A percentile compares a stretch with the other conserved stretches of the same genome.
Evolutionary conservation across 768 basidiomycete species (phyloP).

Genomic region (Suillus alpinus): DNA sequence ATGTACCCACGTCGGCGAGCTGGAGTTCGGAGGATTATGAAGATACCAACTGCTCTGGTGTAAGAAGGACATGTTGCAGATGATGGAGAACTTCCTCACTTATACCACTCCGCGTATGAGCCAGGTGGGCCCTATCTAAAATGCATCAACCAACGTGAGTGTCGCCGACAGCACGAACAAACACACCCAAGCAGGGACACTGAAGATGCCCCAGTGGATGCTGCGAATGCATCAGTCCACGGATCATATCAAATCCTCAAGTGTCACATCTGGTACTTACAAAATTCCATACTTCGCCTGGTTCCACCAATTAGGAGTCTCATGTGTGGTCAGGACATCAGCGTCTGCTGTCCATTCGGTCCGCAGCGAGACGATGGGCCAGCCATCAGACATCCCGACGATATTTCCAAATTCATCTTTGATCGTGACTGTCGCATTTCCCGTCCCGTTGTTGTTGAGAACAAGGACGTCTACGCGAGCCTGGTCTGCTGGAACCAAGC

Average conservation of each 20-base stretch:
- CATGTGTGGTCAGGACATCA: slow-evolving; percentile 39
- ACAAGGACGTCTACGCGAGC: slow-evolving; percentile 47
- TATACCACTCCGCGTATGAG: slow-evolving; percentile 56
- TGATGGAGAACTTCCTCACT: slow-evolving; percentile 24
- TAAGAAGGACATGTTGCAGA: not conserved
- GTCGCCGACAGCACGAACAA: slow-evolving; percentile 12
- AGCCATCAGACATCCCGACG: slow-evolving; percentile 35
- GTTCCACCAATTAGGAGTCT: slow-evolving; percentile 56
- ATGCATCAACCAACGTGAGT: slow-evolving; percentile 1
- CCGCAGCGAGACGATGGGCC: slow-evolving; percentile 36
- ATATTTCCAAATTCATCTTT: slow-evolving; percentile 32
- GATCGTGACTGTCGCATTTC: slow-evolving; percentile 31
- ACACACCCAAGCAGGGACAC: slow-evolving; percentile 42
- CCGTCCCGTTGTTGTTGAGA: slow-evolving; percentile 28
- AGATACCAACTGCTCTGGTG: slow-evolving; percentile 34
- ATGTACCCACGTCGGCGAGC: slow-evolving; percentile 44
- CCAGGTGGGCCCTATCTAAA: slow-evolving; percentile 34
- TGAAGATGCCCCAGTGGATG: slow-evolving; percentile 51
- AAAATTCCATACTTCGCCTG: slow-evolving; percentile 57
- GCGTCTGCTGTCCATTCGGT: slow-evolving; percentile 40
- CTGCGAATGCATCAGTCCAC: slow-evolving; percentile 20
- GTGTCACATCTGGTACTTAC: slow-evolving; percentile 30
- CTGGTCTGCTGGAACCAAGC: slow-evolving; percentile 52
- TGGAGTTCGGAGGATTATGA: slow-evolving; percentile 33
- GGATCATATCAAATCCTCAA: not conserved